Evolutionary conservation across 2,329 filamentous ascomycete genomes (phyloP).

Genomic region (Purpureocillium takamizusanense): DNA sequence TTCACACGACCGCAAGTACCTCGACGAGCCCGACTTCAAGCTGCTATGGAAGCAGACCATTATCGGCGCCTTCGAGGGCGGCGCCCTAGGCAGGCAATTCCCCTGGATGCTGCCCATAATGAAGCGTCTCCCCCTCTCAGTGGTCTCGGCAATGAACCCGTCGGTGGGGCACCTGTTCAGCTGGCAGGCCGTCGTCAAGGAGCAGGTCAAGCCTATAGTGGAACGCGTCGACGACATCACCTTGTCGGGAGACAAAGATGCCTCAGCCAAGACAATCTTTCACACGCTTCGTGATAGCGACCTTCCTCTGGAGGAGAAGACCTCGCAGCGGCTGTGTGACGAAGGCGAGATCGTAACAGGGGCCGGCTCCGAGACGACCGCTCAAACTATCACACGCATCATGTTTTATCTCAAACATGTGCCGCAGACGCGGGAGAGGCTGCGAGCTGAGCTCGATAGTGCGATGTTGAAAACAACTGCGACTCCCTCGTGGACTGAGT

Average conservation of each 20-base stretch:
- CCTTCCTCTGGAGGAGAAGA: constrained; percentile 8
- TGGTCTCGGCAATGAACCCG: constrained; percentile 8
- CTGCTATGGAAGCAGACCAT: constrained; percentile 11
- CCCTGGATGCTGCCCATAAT: constrained; percentile 10
- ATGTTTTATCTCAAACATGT: background rate
- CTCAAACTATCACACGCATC: constrained; percentile 2
- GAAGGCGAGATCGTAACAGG: constrained; percentile 11
- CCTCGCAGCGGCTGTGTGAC: constrained; percentile 9
- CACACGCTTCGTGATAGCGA: constrained; percentile 7
- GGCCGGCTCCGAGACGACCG: constrained; percentile 14
- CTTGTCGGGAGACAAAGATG: background rate
- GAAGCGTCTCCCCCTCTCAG: constrained; percentile 6
- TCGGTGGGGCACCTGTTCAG: constrained; percentile 6
- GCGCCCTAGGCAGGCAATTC: constrained; percentile 8
- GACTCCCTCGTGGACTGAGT: constrained; percentile 2
- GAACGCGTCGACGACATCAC: background rate
- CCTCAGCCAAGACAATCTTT: background rate
- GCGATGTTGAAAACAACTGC: background rate
- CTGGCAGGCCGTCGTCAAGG: constrained; percentile 7
- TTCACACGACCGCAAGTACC: constrained; percentile 17
- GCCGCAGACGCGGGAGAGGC: background rate
- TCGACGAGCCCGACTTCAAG: constrained; percentile 19
- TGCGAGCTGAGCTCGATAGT: background rate
- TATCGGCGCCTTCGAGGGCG: constrained; percentile 9
- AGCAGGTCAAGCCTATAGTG: constrained; percentile 3